Conservation (phyloP, 208 protist genomes). For the Trypanosomatidae sp. region DNA sequence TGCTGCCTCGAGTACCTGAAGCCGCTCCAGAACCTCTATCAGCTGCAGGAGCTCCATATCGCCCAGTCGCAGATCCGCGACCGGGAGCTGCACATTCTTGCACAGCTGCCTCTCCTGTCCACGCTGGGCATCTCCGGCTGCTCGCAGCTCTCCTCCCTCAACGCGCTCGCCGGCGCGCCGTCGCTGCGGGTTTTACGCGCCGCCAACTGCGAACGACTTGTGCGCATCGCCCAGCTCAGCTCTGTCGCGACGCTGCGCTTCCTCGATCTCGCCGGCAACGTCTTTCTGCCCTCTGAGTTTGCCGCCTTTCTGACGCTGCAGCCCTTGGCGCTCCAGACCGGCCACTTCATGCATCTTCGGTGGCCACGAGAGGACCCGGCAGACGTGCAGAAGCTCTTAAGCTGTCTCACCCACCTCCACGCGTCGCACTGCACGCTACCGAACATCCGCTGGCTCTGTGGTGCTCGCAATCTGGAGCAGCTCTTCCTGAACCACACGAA, state of each 20-base stretch:
- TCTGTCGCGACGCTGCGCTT: slow-evolving; percentile 7
- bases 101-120: slow-evolving; percentile 32
- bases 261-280: slow-evolving; percentile 33
- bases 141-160: slow-evolving; percentile 32
- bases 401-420: slow-evolving; percentile 20
- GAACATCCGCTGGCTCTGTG: slow-evolving; percentile 40
- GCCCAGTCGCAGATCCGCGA: slow-evolving; percentile 39
- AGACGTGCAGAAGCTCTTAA: slow-evolving; percentile 3
- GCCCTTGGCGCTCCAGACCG: slow-evolving; percentile 4
- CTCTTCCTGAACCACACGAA: slow-evolving; percentile 45
- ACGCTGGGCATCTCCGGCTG: slow-evolving; percentile 39
- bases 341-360: slow-evolving; percentile 18
- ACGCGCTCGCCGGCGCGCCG: slow-evolving; percentile 20
- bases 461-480: slow-evolving; percentile 23
- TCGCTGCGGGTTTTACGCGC: slow-evolving; percentile 21
- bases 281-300: slow-evolving; percentile 25
- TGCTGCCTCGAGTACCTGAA: slow-evolving; percentile 30
- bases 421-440: slow-evolving; percentile 19
- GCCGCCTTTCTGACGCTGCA: slow-evolving; percentile 8
- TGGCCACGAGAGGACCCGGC: slow-evolving; percentile 28
- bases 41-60: slow-evolving; percentile 30
- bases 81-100: slow-evolving; percentile 33
- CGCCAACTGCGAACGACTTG: slow-evolving; percentile 23
- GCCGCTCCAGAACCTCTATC: slow-evolving; percentile 24
- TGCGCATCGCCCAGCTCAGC: slow-evolving; percentile 20